Conservation (phyloP, 257 asterid species). For the Rubia yunnanensis region DNA sequence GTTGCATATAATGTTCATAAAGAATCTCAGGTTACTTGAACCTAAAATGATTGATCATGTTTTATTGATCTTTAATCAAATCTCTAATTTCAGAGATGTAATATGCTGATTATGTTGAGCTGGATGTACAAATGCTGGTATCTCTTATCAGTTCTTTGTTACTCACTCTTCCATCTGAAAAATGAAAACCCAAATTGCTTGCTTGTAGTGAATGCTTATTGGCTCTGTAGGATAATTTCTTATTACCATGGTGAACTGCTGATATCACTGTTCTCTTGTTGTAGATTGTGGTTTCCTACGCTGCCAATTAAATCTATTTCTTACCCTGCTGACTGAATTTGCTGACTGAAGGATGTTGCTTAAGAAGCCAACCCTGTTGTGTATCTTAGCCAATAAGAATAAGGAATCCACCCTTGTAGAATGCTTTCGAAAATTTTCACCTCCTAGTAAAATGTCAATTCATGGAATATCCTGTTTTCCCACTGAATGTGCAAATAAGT, state of each 20-base stretch:
- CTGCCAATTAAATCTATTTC: neutral
- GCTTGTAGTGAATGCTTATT: neutral
- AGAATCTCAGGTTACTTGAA: neutral
- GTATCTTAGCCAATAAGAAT: too few species aligned
- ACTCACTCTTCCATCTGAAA: neutral
- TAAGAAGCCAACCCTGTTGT: neutral
- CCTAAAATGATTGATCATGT: neutral
- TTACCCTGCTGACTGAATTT: too few species aligned
- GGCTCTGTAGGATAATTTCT: neutral
- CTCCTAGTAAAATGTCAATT: neutral
- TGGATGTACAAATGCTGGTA: too few species aligned
- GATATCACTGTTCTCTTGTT: neutral
- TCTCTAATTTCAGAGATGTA: neutral
- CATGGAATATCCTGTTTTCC: neutral
- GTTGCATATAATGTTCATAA: neutral
- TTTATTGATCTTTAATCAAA: neutral
- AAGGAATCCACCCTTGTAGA: neutral
- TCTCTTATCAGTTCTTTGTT: neutral
- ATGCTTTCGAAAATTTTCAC: neutral
- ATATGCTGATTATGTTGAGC: neutral
- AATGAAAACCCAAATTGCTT: neutral
- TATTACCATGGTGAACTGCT: neutral
- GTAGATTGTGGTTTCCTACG: neutral
- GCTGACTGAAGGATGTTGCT: neutral
- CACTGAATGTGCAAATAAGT: neutral